Evolutionary conservation across 768 basidiomycete genomes (phyloP), one percentile per base, ranked within the genome.

Genomic region (Neoboletus brunneissimus): DNA sequence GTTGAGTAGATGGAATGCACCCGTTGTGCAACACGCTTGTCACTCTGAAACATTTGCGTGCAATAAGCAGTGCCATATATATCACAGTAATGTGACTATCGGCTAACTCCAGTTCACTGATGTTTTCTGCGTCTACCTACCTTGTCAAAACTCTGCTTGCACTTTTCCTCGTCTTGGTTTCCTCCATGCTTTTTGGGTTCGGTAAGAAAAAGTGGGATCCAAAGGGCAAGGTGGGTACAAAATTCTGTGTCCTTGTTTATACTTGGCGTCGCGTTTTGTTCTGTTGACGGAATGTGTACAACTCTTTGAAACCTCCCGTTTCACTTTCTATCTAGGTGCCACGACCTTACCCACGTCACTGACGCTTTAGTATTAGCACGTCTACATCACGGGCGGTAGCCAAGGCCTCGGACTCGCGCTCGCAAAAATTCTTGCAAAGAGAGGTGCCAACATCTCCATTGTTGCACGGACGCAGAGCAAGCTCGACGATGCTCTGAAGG

Each of bases 361-460:
- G 22, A 59, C 44, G 5, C 18, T 23, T 35, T 48, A 13, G 40
- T 3, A 1, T 11, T 56, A 95, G 94, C 90, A 94, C 62, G 84
- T 85, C 71, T 91, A 92, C 67, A 76, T 96, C 18, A 92, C 92
- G 0, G 94, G 94, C 3, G 93, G 90, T 4, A 88, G 86, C 41
- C 77, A 85, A 15, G 94, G 94, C 1, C 81, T 94, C 0, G 94
- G 94, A 1, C 79, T 92, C 2, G 80, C 84, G 0, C 74, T 95
- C 9, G 88, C 92, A 1, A 76, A 80, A 29, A 73, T 87, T 16
- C 77, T 96, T 2, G 81, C 82, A 15, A 73, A 76, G 57, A 77
- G 76, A 56, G 94, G 94, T 0, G 91, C 93, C 0, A 79, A 91
- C 59, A 86, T 95, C 4, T 91, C 89, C 8, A 91, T 95, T 56